Base-by-base conservation (phyloP, 129 eudicot species). In the Flaveria robusta region DNA sequence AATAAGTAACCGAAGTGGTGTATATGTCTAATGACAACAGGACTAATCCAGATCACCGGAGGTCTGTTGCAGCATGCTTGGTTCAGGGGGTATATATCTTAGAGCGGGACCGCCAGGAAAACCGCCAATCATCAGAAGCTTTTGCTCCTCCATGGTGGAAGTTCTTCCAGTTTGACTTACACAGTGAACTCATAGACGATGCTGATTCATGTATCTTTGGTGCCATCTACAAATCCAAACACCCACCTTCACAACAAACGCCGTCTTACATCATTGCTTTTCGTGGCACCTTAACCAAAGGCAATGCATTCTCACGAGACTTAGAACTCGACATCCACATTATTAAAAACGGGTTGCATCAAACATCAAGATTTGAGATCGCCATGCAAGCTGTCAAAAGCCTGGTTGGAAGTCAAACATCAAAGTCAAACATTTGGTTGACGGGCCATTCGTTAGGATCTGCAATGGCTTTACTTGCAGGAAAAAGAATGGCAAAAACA, bases 101-200 rank as follows among this genome's bases (percentile, higher is more conserved):
- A 50, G 97, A 91, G 77, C 85, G 87, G 22, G 97, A 95, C 54
- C 96, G 94, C 31, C 96, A 91, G 37, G 97, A 89, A 77, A 86
- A 91, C 24, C 88, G 96, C 8, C 83, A 77, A 24, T 86, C 77
- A 13, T 13, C 43, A n/a, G 77, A 82, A 73, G 88, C 91, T 73
- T 92, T 95, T 54, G 96, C 95, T 56, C 94, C 96, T 50, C 87
- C 91, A 13, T 95, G 99, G 99, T 95, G 97, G 97, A 71, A 86
- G 22, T 72, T 78, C 69, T 91, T 86, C 81, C 78, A 88, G 63
- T 95, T 95, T 59, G 80, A 87, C 46, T 54, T 95, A 29, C 9
- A 85, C 70, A 24, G 78, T 51, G 85, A 39, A 43, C 97, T 95
- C 60, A 68, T 95, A 26, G 99, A 95, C 41, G 92, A 86, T 66